A percentile compares a stretch with the other conserved stretches of the same genome.
Conservation (phyloP, 306 rosid genomes). For the Rosa persica region DNA sequence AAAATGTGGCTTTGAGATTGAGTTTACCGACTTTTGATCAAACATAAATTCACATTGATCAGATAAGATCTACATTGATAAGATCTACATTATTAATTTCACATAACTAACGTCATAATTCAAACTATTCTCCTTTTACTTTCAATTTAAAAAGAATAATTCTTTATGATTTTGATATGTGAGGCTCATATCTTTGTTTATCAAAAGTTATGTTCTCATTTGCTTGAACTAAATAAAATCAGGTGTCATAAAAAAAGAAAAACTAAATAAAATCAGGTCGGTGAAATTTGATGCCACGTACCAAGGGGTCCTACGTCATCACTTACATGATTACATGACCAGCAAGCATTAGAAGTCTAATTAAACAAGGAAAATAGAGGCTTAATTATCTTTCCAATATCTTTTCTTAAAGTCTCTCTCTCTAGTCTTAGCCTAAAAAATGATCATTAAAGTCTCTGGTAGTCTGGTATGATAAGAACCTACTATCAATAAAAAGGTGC, state of each 20-base stretch:
- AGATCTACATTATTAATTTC: background rate
- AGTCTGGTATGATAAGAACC: background rate
- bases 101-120: background rate
- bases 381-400: background rate
- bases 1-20: too few relatives aligned
- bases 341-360: conserved; percentile 1
- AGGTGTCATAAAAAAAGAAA: too few relatives aligned
- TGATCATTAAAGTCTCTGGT: background rate
- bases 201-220: background rate
- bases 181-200: background rate
- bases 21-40: too few relatives aligned
- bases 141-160: background rate
- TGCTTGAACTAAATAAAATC: background rate
- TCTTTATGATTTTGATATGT: background rate
- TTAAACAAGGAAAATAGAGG: background rate
- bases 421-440: background rate
- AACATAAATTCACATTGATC: too few relatives aligned
- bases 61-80: too few relatives aligned
- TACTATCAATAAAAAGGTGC: background rate
- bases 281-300: background rate
- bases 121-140: too few relatives aligned
- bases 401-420: background rate
- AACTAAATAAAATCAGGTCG: background rate
- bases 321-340: background rate
- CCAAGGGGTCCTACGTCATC: background rate